Evolutionary conservation across 345 rosid genomes (phyloP), one percentile per base, ranked within the genome.

Genomic region (Physaria fendleri): DNA sequence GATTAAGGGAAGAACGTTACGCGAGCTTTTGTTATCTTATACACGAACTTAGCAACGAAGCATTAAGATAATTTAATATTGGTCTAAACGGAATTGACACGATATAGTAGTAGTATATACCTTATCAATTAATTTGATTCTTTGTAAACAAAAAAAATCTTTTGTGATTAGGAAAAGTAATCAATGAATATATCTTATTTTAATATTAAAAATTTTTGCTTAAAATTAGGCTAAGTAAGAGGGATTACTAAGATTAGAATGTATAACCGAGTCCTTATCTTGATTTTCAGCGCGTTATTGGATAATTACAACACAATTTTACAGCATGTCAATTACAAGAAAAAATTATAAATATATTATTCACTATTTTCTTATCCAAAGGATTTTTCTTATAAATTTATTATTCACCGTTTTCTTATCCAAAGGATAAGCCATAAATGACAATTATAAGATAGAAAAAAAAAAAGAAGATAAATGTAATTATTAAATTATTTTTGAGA

Each of bases 211-310:
- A 43, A 35, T n/a, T 13, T 55, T 56, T n/a, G n/a, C n/a, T n/a
- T n/a, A n/a, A n/a, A n/a, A n/a, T n/a, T n/a, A n/a, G n/a, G n/a
- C n/a, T n/a, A n/a, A n/a, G n/a, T n/a, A n/a, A n/a, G n/a, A n/a
- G n/a, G 68, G 23, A 68, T 21, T 54, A n/a, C n/a, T n/a, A 69
- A 54, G 64, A 69, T 69, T 54, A 62, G 74, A 50, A 50, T 68
- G 73, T 45, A n/a, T 61, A 69, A 61, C 63, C 51, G 47, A 69
- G 69, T 62, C 52, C 14, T 17, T 54, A 55, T 47, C 64, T 46
- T 54, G 39, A 21, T 69, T 55, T n/a, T 47, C 4, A 37, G n/a
- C n/a, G 74, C 63, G 8, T 38, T 56, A 61, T n/a, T 42, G 40
- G 46, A 66, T 67, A 33, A 54, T n/a, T n/a, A 54, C n/a, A n/a